phyloP scores from a whole-genome alignment of 192 early-diverging fungal genomes.

The Spizellomyces sp. region DNA sequence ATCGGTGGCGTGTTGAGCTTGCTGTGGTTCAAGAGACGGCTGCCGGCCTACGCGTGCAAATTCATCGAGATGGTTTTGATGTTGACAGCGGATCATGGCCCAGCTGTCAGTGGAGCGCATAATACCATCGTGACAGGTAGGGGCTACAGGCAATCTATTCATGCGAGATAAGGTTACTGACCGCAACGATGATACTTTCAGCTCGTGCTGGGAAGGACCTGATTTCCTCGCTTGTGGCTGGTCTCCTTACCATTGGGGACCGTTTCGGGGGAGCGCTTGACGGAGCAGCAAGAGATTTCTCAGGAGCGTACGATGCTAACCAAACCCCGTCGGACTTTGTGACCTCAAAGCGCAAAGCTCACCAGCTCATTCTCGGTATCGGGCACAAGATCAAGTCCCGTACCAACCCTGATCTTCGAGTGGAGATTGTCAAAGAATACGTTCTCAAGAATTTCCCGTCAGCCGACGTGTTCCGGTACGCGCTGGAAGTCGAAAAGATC shows the following conservation, averaged over 20 bases:
- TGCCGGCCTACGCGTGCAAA: conserved; percentile 92
- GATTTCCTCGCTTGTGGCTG: conserved; percentile 91
- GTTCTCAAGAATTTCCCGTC: conserved; percentile 85
- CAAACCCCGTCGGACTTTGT: conserved; percentile 94
- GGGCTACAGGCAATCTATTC: not conserved
- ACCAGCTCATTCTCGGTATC: conserved; percentile 98
- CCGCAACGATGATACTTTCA: not conserved
- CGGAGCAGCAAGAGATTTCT: conserved; percentile 92
- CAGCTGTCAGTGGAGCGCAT: conserved; percentile 90
- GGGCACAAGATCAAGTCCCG: conserved; percentile 99
- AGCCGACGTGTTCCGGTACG: conserved; percentile 90
- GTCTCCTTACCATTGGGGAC: conserved; percentile 96
- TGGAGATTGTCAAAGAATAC: conserved; percentile 92
- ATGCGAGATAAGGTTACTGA: not conserved
- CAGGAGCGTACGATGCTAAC: conserved; percentile 89
- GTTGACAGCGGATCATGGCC: conserved; percentile 99
- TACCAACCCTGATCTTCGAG: conserved; percentile 97
- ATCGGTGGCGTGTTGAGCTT: conserved; percentile 96
- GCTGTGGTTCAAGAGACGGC: conserved; percentile 97
- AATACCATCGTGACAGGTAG: conserved; percentile 64
- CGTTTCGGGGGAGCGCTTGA: conserved; percentile 98
- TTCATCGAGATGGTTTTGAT: conserved; percentile 99
- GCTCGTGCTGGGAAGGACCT: conserved; percentile 97
- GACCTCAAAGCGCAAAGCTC: conserved; percentile 88
- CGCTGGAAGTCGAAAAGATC: conserved; percentile 89